These are phyloP conservation scores for Aspergillus pseudotamarii DNA, from an alignment of 2,329 filamentous ascomycete genomes.

Conservation along the genomic window DNA sequence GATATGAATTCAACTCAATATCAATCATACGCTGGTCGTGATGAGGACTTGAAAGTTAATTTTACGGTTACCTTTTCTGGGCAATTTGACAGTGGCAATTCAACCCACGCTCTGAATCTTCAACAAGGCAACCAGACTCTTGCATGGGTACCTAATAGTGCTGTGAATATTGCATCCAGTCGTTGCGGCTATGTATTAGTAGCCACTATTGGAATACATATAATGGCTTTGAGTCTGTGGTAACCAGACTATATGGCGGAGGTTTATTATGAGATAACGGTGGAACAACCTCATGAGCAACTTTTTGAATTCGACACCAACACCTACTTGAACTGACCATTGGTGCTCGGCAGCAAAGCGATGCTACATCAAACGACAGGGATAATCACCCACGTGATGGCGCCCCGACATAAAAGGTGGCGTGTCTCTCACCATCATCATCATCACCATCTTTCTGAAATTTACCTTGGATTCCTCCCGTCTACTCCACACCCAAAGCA, in stretches of 20 bases:
- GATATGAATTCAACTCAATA: background rate
- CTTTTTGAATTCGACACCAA: background rate
- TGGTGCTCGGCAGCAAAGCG: background rate
- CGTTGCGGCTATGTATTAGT: background rate
- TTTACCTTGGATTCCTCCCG: background rate
- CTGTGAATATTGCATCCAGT: background rate
- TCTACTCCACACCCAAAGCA: background rate
- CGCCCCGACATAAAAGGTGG: background rate
- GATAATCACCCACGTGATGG: background rate
- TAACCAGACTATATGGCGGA: background rate
- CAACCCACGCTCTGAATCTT: background rate
- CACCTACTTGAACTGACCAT: background rate
- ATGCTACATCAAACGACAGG: background rate
- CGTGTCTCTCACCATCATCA: background rate
- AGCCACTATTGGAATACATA: background rate
- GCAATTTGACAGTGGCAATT: constrained; percentile 6
- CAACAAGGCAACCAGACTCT: background rate
- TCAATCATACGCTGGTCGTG: background rate
- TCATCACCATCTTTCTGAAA: background rate
- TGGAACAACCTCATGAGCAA: no score
- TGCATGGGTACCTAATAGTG: background rate
- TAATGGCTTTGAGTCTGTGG: background rate
- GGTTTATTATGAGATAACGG: background rate
- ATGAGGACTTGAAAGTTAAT: background rate
- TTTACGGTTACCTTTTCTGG: constrained; percentile 7